Conservation (phyloP, 305 asterid genomes). For the Fraxinus ornus region DNA sequence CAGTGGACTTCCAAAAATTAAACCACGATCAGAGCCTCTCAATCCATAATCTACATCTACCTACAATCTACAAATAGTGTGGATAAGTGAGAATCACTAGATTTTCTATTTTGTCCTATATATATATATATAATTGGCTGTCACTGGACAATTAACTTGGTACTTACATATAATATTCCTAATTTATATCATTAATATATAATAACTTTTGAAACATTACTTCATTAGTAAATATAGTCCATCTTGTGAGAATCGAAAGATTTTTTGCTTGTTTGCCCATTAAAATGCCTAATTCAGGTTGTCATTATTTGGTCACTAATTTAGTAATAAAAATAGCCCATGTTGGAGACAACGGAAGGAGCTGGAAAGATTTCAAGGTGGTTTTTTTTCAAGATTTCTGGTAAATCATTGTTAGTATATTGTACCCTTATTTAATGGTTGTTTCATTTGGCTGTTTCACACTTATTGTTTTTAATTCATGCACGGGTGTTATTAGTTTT, state of each 20-base stretch:
- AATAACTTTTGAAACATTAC: not conserved
- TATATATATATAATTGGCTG: not conserved
- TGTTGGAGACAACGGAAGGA: not conserved
- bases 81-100: not conserved
- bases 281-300: not conserved
- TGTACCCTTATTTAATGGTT: not conserved
- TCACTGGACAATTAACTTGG: not conserved
- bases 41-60: constrained; percentile 2
- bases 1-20: constrained; percentile 12
- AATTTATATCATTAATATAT: not conserved
- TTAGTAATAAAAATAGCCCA: not conserved
- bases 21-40: constrained; percentile 3
- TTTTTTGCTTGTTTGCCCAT: not conserved
- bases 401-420: not conserved
- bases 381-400: not conserved
- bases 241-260: not conserved
- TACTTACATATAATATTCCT: not conserved
- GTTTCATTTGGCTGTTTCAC: not conserved
- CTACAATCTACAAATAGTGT: not conserved
- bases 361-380: not conserved
- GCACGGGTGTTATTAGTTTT: not conserved
- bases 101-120: not conserved
- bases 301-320: not conserved
- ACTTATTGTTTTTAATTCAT: not conserved
- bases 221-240: not conserved